A percentile compares a stretch with the other conserved stretches of the same genome.
These are phyloP conservation scores for Pyricularia pennisetigena DNA, from an alignment of 2,329 filamentous ascomycete genomes.

Conservation along the genomic window DNA sequence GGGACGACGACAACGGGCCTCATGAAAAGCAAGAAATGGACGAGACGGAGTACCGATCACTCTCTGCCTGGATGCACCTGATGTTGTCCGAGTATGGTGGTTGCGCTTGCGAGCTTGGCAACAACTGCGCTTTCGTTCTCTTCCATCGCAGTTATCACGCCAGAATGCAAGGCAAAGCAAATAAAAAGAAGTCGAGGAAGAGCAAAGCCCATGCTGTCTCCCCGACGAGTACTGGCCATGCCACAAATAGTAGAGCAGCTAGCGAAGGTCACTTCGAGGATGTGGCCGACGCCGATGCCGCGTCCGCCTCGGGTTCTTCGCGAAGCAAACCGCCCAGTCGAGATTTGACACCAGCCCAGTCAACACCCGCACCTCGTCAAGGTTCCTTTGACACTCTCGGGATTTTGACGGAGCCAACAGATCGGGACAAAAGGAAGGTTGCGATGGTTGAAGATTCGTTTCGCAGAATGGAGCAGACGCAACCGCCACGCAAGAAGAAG, in stretches of 20 bases:
- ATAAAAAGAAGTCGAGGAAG: conserved; percentile 45
- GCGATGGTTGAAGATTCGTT: conserved; percentile 56
- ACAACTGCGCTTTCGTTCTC: conserved; percentile 53
- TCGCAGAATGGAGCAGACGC: conserved; percentile 49
- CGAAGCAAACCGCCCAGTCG: conserved; percentile 58
- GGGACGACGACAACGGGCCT: conserved; percentile 43
- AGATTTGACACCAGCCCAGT: conserved; percentile 48
- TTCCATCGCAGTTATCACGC: conserved; percentile 50
- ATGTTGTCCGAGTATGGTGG: conserved; percentile 71
- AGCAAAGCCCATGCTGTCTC: conserved; percentile 42
- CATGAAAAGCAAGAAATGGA: conserved; percentile 45
- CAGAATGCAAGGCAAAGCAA: conserved; percentile 29
- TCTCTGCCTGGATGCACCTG: conserved; percentile 55
- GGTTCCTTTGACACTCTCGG: conserved; percentile 50
- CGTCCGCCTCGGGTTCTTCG: conserved; percentile 38
- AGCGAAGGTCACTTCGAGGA: conserved; percentile 53
- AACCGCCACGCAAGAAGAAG: conserved; percentile 50
- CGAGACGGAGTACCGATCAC: conserved; percentile 48
- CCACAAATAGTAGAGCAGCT: conserved; percentile 52
- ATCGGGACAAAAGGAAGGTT: conserved; percentile 58
- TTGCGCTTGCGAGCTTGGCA: conserved; percentile 61
- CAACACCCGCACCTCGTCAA: conserved; percentile 26
- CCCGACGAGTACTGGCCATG: conserved; percentile 51
- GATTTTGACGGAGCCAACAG: conserved; percentile 53
- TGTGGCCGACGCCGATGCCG: conserved; percentile 39